Evolutionary conservation across 2,329 filamentous ascomycete genomes (phyloP), one percentile per base, ranked within the genome.

Genomic region (Thermothelomyces thermophilus): DNA sequence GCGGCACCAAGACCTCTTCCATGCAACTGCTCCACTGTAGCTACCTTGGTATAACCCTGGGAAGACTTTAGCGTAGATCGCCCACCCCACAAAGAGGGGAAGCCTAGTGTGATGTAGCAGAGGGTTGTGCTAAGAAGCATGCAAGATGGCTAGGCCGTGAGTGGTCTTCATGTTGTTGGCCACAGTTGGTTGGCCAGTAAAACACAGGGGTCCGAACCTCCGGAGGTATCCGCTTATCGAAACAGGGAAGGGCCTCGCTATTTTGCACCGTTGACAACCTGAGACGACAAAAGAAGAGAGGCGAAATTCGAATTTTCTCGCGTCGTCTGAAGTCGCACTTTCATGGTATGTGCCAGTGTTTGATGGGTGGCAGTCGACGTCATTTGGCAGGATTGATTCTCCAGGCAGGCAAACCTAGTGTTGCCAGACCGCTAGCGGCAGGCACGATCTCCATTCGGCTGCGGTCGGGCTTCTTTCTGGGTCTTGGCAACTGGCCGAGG

Each of bases 21-120:
- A 40, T 46, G 48, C 42, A 50, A 19, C 8, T 43, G 42, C 50
- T 35, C 44, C 47, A 46, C 53, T n/a, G 30, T 28, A 35, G 41
- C 45, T 42, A 26, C 24, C 24, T 26, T 5, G 24, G 9, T 5
- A 9, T 26, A 9, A 36, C 44, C 48, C 51, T 24, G 44, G 37
- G 36, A 49, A 48, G 44, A 42, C 35, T 26, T 42, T 40, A 37
- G 47, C 30, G 53, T 34, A 41, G 50, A 53, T 53, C 53, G 39
- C 22, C 30, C 37, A 34, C 50, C 37, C 50, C 45, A 48, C 50
- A 30, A 6, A 17, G 49, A 42, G 42, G 48, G 41, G 31, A 16
- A 26, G 10, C 17, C 8, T 5, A 10, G 22, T 22, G 31, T n/a
- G n/a, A n/a, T n/a, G n/a, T n/a, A n/a, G n/a, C n/a, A 36, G 20